Conservation (phyloP, 306 rosid genomes). For the Pueraria montana region DNA sequence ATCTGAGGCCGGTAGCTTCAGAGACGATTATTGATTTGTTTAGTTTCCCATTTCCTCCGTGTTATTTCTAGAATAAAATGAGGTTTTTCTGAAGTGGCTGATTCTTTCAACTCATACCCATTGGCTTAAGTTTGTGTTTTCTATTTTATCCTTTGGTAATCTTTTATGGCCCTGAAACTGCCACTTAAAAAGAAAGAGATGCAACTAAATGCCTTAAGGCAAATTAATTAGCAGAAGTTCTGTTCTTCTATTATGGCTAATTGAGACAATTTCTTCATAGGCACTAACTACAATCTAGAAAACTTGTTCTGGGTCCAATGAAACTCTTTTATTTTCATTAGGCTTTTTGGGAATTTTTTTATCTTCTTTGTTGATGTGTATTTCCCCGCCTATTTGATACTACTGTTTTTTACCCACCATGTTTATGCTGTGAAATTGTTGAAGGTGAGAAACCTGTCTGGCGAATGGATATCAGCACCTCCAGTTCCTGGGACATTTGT, state of each 20-base stretch:
- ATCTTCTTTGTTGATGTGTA: not conserved
- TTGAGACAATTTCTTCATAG: not conserved
- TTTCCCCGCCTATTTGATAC: not conserved
- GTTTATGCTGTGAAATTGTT: conserved; percentile 45
- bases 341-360: not conserved
- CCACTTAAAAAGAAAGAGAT: not conserved
- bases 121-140: not conserved
- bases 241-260: not conserved
- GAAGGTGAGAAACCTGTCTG: conserved; percentile 85
- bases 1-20: not conserved
- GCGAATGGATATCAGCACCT: conserved; percentile 96
- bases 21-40: not conserved
- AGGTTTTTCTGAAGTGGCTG: not conserved
- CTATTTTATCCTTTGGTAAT: not conserved
- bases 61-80: conserved; percentile 16
- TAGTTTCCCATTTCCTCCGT: not conserved
- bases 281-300: not conserved
- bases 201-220: not conserved
- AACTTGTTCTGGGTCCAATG: not conserved
- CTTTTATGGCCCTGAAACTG: no score
- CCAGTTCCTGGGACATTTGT: conserved; percentile 85
- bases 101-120: not conserved
- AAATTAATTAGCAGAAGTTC: not conserved
- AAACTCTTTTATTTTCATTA: not conserved
- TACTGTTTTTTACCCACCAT: not conserved